Conservation (phyloP, 495 filamentous ascomycete genomes). For the Penicillium flavigenum region DNA sequence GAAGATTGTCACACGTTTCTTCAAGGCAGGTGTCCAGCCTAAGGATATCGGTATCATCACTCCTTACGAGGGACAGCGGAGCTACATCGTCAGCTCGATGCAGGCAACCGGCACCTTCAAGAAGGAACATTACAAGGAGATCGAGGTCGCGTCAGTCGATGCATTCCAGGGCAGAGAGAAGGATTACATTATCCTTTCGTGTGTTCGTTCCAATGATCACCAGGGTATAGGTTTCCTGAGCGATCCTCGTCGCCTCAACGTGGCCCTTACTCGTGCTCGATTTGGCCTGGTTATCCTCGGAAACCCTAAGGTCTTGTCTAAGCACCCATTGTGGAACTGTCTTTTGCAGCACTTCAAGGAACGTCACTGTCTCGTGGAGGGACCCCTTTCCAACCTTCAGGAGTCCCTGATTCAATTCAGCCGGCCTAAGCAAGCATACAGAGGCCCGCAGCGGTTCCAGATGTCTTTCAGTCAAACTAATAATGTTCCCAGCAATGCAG, state of each 20-base stretch:
- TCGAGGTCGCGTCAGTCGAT: constrained; percentile 97
- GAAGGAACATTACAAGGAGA: constrained; percentile 98
- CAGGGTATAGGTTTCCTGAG: constrained; percentile 99
- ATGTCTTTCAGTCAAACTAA: constrained; percentile 74
- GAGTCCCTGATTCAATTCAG: constrained; percentile 94
- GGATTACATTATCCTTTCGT: constrained; percentile 97
- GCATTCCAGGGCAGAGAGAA: constrained; percentile 99
- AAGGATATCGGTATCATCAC: constrained; percentile 95
- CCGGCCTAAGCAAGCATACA: constrained; percentile 86
- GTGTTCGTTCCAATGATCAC: constrained; percentile 97
- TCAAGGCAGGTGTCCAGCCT: constrained; percentile 97
- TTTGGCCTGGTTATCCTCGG: constrained; percentile 95
- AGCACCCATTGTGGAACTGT: constrained; percentile 98
- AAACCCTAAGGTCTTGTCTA: constrained; percentile 96
- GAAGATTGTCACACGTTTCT: constrained; percentile 97
- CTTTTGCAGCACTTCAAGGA: constrained; percentile 98
- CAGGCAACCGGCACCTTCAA: constrained; percentile 95
- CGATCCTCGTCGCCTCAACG: constrained; percentile 96
- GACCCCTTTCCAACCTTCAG: constrained; percentile 93
- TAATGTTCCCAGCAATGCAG: constrained; percentile 50
- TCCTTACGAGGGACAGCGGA: constrained; percentile 96
- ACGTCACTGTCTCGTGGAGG: constrained; percentile 91
- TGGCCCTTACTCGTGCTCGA: constrained; percentile 96
- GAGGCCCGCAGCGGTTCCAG: constrained; percentile 84
- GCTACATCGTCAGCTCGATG: constrained; percentile 98